These are phyloP conservation scores for Aaosphaeria arxii DNA, from an alignment of 2,329 filamentous ascomycete species.

Conservation along the genomic window DNA sequence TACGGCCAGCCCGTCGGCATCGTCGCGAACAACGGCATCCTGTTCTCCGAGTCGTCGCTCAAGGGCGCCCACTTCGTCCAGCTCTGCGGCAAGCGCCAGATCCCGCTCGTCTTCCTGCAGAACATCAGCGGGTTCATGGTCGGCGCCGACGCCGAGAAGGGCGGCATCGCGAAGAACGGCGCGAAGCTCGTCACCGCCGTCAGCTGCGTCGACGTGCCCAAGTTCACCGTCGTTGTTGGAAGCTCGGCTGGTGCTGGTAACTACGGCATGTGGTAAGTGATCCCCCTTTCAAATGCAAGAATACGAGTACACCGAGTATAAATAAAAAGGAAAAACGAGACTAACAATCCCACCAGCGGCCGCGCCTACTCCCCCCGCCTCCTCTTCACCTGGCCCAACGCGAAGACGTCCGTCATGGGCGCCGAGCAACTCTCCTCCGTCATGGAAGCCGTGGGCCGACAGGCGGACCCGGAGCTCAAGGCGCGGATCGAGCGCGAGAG, in stretches of 20 bases:
- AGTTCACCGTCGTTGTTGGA: conserved; percentile 96
- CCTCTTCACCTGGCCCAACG: conserved; percentile 96
- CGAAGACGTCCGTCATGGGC: conserved; percentile 95
- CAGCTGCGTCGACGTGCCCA: conserved; percentile 89
- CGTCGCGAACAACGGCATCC: conserved; percentile 91
- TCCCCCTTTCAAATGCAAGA: not conserved
- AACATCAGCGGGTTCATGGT: conserved; percentile 99
- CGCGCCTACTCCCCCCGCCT: conserved; percentile 89
- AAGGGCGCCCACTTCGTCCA: conserved; percentile 98
- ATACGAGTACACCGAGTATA: no score
- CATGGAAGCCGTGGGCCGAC: conserved; percentile 90
- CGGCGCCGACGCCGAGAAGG: conserved; percentile 83
- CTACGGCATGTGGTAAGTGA: conserved; percentile 84
- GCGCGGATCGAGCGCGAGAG: conserved; percentile 86
- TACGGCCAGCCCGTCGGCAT: conserved; percentile 90
- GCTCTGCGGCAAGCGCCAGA: conserved; percentile 83
- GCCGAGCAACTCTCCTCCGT: conserved; percentile 86
- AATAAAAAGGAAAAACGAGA: not conserved
- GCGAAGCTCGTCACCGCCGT: conserved; percentile 96
- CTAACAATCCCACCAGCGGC: conserved; percentile 53
- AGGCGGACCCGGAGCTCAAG: conserved; percentile 75
- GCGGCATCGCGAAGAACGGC: conserved; percentile 96
- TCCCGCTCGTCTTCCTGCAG: conserved; percentile 90
- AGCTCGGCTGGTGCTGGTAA: conserved; percentile 92
- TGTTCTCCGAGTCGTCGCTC: conserved; percentile 83